Percentiles rank a stretch among this genome's conserved stretches.
Evolutionary conservation across 2,329 filamentous ascomycete genomes (phyloP).

Genomic region (Calonectria henricotiae): DNA sequence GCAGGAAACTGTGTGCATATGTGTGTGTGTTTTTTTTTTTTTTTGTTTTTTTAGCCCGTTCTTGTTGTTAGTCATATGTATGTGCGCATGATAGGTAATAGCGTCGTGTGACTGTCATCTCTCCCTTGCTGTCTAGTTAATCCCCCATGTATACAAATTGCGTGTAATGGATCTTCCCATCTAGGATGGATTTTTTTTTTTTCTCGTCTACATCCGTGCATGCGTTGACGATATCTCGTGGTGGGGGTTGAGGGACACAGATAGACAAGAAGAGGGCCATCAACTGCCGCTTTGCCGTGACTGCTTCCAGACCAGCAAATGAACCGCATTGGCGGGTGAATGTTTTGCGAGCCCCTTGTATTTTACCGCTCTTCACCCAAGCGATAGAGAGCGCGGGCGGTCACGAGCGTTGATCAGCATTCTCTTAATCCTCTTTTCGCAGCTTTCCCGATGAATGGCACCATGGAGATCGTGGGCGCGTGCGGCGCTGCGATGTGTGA

Average conservation of each 20-base stretch:
- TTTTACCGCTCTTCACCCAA: conserved; percentile 26
- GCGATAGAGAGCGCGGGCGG: conserved; percentile 14
- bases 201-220: background rate
- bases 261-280: background rate
- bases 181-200: background rate
- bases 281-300: conserved; percentile 17
- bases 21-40: background rate
- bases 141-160: too few relatives aligned
- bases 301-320: background rate
- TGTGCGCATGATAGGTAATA: background rate
- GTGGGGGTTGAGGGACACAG: background rate
- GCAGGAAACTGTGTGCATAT: background rate
- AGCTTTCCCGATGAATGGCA: conserved; percentile 18
- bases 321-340: background rate
- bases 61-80: background rate
- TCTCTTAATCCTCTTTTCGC: background rate
- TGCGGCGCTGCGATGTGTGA: conserved; percentile 28
- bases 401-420: conserved; percentile 14
- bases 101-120: background rate
- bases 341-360: background rate
- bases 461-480: conserved; percentile 21
- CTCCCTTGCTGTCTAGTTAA: background rate
- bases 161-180: background rate
- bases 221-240: conserved; percentile 8
- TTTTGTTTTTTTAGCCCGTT: background rate